Percentiles rank a stretch among this genome's conserved stretches.
phyloP scores from a whole-genome alignment of 306 rosid genomes.

The Prunus salicina region DNA sequence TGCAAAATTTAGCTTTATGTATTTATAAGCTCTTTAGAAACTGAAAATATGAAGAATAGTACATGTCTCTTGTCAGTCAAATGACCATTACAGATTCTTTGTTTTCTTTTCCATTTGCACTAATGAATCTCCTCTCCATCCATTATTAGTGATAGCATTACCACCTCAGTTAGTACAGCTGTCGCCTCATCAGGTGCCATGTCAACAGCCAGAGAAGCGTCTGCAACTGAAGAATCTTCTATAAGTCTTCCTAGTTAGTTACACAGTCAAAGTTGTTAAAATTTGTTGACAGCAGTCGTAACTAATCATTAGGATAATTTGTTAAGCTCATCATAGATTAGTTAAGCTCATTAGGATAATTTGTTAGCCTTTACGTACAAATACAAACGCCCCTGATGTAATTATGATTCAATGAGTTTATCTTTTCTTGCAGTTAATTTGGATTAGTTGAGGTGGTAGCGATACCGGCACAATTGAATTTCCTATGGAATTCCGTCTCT shows the following conservation, averaged over 20 bases:
- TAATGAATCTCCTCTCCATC: not conserved
- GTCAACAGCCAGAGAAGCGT: too few species aligned
- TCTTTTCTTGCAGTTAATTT: constrained; percentile 32
- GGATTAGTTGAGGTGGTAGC: constrained; percentile 29
- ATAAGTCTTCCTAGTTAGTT: too few species aligned
- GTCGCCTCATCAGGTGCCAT: too few species aligned
- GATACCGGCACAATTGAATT: constrained; percentile 24
- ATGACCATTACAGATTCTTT: not conserved
- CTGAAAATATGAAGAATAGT: constrained; percentile 1
- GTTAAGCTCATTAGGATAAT: too few species aligned
- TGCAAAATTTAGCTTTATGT: not conserved
- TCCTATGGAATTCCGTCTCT: constrained; percentile 52
- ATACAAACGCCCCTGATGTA: too few species aligned
- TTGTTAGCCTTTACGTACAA: too few species aligned
- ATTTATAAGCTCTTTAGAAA: not conserved
- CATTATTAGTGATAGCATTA: constrained; percentile 10
- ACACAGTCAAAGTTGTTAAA: too few species aligned
- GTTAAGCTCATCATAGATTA: too few species aligned
- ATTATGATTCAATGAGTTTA: constrained; percentile 15
- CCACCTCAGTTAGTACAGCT: too few species aligned
- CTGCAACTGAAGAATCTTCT: too few species aligned
- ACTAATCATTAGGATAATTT: too few species aligned
- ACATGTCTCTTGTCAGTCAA: not conserved
- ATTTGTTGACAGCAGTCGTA: too few species aligned
- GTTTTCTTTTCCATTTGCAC: constrained; percentile 1